Evolutionary conservation across 306 rosid genomes (phyloP).

Genomic region (Corylus heterophylla): DNA sequence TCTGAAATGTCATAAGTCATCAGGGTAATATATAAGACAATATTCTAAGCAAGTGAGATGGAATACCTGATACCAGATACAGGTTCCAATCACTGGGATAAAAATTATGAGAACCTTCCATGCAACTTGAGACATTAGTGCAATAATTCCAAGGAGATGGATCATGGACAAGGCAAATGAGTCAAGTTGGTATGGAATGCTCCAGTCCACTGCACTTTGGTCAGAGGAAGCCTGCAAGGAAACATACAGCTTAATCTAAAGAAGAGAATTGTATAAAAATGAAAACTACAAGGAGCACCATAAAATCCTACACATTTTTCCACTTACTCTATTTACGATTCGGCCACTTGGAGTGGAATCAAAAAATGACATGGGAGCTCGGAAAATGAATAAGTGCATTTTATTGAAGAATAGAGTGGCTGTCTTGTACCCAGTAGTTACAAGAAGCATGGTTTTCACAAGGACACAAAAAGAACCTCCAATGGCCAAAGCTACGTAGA

Average conservation of each 20-base stretch:
- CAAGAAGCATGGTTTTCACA: constrained; percentile 38
- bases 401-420: constrained; percentile 55
- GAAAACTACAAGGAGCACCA: background rate
- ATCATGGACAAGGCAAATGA: constrained; percentile 32
- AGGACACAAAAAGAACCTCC: constrained; percentile 53
- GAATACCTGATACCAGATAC: constrained; percentile 53
- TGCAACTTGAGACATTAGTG: constrained; percentile 54
- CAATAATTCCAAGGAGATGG: constrained; percentile 50
- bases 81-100: constrained; percentile 44
- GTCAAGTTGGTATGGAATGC: constrained; percentile 36
- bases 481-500: constrained; percentile 48
- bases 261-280: background rate
- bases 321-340: constrained; percentile 59
- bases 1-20: background rate
- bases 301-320: background rate
- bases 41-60: constrained; percentile 1
- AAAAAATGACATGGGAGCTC: constrained; percentile 69
- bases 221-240: constrained; percentile 55
- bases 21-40: background rate
- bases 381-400: constrained; percentile 61
- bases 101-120: constrained; percentile 55
- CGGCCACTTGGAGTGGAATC: constrained; percentile 75
- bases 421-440: constrained; percentile 51
- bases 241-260: background rate
- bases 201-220: constrained; percentile 47